A percentile compares a stretch with the other conserved stretches of the same genome.
These are phyloP conservation scores for Selaginella moellendorffii DNA, from an alignment of 75 land plant genomes.

Conservation along the genomic window DNA sequence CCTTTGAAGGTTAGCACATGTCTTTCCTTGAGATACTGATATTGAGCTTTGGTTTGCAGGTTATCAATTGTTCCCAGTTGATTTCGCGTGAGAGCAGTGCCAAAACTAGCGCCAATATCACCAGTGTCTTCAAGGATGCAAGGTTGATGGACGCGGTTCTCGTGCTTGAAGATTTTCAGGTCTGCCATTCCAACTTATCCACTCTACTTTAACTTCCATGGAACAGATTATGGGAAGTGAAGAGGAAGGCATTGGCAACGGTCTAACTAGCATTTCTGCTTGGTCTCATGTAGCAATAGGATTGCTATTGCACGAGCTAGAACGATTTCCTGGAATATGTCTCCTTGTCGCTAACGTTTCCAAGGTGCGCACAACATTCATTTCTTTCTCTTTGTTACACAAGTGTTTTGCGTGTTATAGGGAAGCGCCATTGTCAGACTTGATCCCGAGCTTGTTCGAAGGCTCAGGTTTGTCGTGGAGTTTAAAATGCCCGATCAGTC, in stretches of 20 bases:
- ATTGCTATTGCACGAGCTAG: slow-evolving; percentile 19
- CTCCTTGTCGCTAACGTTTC: slow-evolving; percentile 20
- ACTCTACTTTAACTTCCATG: too few relatives aligned
- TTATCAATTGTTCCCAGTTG: slow-evolving; percentile 23
- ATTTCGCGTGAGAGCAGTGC: slow-evolving; percentile 23
- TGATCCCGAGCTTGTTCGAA: slow-evolving; percentile 13
- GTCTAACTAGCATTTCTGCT: slow-evolving; percentile 17
- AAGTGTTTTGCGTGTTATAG: not conserved
- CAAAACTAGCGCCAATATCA: slow-evolving; percentile 20
- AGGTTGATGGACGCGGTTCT: slow-evolving; percentile 28
- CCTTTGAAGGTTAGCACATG: slow-evolving; percentile 18
- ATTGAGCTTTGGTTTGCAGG: slow-evolving; percentile 8
- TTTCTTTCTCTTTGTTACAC: slow-evolving; percentile 1
- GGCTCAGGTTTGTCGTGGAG: slow-evolving; percentile 20
- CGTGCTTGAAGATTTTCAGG: slow-evolving; percentile 27
- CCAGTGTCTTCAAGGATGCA: slow-evolving; percentile 20
- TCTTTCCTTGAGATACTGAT: not conserved
- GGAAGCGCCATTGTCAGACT: slow-evolving; percentile 18
- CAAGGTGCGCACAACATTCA: slow-evolving; percentile 3
- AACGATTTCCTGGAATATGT: slow-evolving; percentile 25
- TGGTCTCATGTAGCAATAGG: slow-evolving; percentile 27
- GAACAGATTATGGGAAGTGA: slow-evolving; percentile 17
- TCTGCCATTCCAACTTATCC: too few relatives aligned
- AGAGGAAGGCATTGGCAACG: slow-evolving; percentile 13
- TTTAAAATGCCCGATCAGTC: slow-evolving; percentile 22